Evolutionary conservation across 768 basidiomycete genomes (phyloP), one percentile per base, ranked within the genome.

Genomic region (Tylopilus sp.): DNA sequence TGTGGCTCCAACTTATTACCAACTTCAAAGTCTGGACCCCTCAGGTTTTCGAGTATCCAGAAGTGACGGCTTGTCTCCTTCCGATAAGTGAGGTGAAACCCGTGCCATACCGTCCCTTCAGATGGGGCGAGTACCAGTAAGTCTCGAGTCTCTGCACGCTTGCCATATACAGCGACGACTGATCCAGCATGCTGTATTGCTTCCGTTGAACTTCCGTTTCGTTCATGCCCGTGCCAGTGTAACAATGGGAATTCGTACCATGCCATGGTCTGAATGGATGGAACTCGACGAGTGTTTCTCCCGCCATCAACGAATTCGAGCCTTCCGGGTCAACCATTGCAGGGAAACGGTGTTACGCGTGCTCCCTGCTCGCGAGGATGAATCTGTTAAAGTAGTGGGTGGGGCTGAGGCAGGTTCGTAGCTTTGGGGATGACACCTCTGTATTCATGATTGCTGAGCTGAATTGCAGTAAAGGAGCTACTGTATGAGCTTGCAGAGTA

Each of bases 201-300:
- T 46, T 45, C 0, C 6, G 22, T 33, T 28, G 43, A 25, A 19
- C 12, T 28, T 29, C 11, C 10, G 2, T 21, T 6, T 61, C 4
- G n/a, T 52, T 61, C 17, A 58, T 17, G 4, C 21, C 48, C 24
- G 5, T 14, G 17, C 8, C 45, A 87, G 85, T 56, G 77, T 87
- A 21, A 88, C 85, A 28, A 88, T 88, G 86, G 86, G 84, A 55
- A 80, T 87, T 59, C 78, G 83, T 24, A 74, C 67, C 44, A 87
- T 90, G 86, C 74, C 74, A 9, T 90, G 84, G 83, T 74, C 77
- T 17, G 81, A 86, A 47, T 90, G 89, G 87, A 83, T 89, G 48
- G 86, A 90, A 72, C 74, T 88, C 29, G 87, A 89, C 68, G 74
- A 79, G 48, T 73, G 80, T 45, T 86, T 82, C 62, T 66, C 71